phyloP scores from a whole-genome alignment of 2,329 filamentous ascomycete species.

The Xylaria sp. region DNA sequence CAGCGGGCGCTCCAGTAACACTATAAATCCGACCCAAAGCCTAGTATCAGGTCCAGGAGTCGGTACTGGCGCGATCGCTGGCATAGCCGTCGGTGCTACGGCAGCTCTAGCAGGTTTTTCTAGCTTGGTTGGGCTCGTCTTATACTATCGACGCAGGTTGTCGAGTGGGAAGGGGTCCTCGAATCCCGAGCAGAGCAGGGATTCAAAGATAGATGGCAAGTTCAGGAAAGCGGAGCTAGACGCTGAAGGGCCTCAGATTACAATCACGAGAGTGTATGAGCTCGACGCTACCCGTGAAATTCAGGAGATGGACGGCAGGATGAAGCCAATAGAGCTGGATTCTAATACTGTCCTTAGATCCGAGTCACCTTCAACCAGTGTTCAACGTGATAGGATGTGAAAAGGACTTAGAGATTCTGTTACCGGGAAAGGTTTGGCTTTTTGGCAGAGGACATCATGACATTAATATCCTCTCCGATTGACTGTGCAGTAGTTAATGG shows the following conservation, averaged over 20 bases:
- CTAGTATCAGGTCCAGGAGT: neutral
- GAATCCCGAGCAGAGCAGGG: neutral
- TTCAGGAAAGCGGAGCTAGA: slow-evolving; percentile 17
- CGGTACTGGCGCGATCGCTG: neutral
- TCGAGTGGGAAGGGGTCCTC: neutral
- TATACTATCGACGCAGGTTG: slow-evolving; percentile 9
- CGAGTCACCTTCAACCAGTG: too few species aligned
- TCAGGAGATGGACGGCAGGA: slow-evolving; percentile 11
- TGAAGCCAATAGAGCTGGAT: slow-evolving; percentile 23
- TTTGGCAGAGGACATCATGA: neutral
- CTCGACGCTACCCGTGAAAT: slow-evolving; percentile 9
- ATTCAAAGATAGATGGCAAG: slow-evolving; percentile 2
- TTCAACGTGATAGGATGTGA: neutral
- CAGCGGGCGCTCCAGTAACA: neutral
- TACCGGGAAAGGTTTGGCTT: neutral
- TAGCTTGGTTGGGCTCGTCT: neutral
- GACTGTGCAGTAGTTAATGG: neutral
- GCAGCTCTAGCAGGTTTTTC: neutral
- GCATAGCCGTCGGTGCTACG: slow-evolving; percentile 7
- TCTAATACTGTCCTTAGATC: too few species aligned
- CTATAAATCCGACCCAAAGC: neutral
- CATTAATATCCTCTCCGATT: too few species aligned
- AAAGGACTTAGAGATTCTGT: neutral
- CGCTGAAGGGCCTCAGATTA: neutral
- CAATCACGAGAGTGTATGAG: neutral